A percentile compares a stretch with the other conserved stretches of the same genome.
Conservation (phyloP, 176 grass and related monocot species). For the Eragrostis nindensis region DNA sequence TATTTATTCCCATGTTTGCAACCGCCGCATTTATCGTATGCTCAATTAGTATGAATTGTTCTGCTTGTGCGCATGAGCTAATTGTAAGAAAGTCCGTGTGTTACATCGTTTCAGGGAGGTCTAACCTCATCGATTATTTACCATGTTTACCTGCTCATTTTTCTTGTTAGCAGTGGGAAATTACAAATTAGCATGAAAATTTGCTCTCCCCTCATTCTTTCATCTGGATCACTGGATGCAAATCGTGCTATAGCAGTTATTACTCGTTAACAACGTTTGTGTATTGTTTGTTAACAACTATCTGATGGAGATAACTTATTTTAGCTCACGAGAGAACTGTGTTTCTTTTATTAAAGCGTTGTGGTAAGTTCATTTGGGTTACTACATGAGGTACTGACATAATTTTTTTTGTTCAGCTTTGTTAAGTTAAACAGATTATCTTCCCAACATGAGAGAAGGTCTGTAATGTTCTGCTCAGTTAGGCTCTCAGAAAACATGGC, state of each 20-base stretch:
- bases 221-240: too few species aligned
- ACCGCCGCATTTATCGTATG: neutral
- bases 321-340: neutral
- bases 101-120: neutral
- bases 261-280: too few species aligned
- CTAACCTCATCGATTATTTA: neutral
- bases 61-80: neutral
- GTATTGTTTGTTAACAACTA: too few species aligned
- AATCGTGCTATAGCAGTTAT: too few species aligned
- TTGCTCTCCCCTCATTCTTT: neutral
- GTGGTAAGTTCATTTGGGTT: too few species aligned
- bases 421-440: slow-evolving; percentile 35
- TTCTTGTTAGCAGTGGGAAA: neutral
- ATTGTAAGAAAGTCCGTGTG: neutral
- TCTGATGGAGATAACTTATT: neutral
- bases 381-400: neutral
- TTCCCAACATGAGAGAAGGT: slow-evolving; percentile 35
- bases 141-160: neutral
- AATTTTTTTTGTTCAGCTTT: slow-evolving; percentile 39
- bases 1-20: neutral
- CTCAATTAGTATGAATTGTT: neutral
- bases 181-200: neutral
- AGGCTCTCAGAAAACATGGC: slow-evolving; percentile 44
- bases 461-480: slow-evolving; percentile 33
- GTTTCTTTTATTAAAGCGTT: slow-evolving; percentile 4